A percentile compares a stretch with the other conserved stretches of the same genome.
Conservation (phyloP, 306 rosid genomes). For the Sophora flavescens region DNA sequence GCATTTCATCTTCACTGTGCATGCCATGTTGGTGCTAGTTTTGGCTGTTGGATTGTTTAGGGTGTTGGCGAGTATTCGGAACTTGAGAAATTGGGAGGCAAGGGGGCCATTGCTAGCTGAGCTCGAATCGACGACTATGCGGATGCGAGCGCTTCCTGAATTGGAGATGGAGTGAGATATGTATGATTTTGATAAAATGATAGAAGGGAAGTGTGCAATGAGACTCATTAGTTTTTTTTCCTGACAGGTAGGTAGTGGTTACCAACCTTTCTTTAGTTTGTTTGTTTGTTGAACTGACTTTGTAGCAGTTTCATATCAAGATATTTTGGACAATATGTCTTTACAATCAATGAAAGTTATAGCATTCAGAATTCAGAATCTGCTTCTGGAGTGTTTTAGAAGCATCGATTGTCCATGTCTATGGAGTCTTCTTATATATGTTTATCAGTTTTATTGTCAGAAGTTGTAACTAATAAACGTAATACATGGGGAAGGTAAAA, state of each 20-base stretch:
- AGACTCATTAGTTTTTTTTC: constrained; percentile 37
- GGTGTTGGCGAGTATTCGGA: constrained; percentile 53
- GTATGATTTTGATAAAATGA: constrained; percentile 27
- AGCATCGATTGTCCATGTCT: not conserved
- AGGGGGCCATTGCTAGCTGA: constrained; percentile 69
- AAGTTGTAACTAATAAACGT: not conserved
- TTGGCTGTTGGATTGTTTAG: constrained; percentile 65
- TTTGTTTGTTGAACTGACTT: constrained; percentile 30
- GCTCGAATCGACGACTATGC: constrained; percentile 48
- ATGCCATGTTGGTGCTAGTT: constrained; percentile 63
- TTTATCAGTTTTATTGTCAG: not conserved
- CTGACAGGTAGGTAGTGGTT: constrained; percentile 43
- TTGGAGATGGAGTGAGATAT: constrained; percentile 66
- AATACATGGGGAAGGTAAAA: not conserved
- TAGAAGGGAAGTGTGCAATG: constrained; percentile 35
- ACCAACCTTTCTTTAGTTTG: constrained; percentile 34
- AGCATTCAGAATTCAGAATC: constrained; percentile 4
- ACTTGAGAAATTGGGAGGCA: constrained; percentile 55
- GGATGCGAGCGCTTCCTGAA: constrained; percentile 53
- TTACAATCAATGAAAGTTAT: constrained; percentile 38
- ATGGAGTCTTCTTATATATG: not conserved
- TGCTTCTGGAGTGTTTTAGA: not conserved
- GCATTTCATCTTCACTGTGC: constrained; percentile 71
- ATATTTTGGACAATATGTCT: constrained; percentile 23
- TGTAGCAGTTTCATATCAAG: constrained; percentile 33